A percentile compares a stretch with the other conserved stretches of the same genome.
These are phyloP conservation scores for Solanum piurae DNA, from an alignment of 257 asterid genomes.

Conservation along the genomic window DNA sequence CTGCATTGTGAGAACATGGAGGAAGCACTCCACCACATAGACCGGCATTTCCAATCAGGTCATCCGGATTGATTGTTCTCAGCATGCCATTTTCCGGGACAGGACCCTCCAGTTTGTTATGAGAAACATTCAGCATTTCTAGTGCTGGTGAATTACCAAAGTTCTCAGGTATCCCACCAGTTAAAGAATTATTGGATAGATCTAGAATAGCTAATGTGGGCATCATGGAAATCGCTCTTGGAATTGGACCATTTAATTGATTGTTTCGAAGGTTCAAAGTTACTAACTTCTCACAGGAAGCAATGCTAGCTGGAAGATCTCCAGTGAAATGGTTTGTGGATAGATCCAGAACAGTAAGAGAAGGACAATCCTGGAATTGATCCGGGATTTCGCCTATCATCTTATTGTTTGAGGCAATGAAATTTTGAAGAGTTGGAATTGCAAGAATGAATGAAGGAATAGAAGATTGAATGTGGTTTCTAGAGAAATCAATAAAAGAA, in stretches of 20 bases:
- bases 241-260: constrained; percentile 42
- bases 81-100: constrained; percentile 60
- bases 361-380: constrained; percentile 53
- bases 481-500: constrained; percentile 55
- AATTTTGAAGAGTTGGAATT: constrained; percentile 43
- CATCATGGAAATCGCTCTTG: constrained; percentile 45
- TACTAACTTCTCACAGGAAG: constrained; percentile 58
- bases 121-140: constrained; percentile 52
- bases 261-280: constrained; percentile 47
- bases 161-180: constrained; percentile 57
- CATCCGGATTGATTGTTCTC: constrained; percentile 52
- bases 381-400: constrained; percentile 54
- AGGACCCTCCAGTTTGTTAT: constrained; percentile 54
- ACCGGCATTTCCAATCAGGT: constrained; percentile 49
- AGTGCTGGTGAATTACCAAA: constrained; percentile 76
- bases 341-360: constrained; percentile 49
- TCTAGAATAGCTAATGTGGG: constrained; percentile 51
- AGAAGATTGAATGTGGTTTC: constrained; percentile 42
- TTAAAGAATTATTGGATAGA: constrained; percentile 63
- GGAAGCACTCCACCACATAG: constrained; percentile 72
- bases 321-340: constrained; percentile 55
- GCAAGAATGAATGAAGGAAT: constrained; percentile 57
- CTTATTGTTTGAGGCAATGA: constrained; percentile 39
- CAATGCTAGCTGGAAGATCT: constrained; percentile 46
- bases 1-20: constrained; percentile 36